Base-by-base conservation (phyloP, 2,329 filamentous ascomycete species). In the Colletotrichum musae region DNA sequence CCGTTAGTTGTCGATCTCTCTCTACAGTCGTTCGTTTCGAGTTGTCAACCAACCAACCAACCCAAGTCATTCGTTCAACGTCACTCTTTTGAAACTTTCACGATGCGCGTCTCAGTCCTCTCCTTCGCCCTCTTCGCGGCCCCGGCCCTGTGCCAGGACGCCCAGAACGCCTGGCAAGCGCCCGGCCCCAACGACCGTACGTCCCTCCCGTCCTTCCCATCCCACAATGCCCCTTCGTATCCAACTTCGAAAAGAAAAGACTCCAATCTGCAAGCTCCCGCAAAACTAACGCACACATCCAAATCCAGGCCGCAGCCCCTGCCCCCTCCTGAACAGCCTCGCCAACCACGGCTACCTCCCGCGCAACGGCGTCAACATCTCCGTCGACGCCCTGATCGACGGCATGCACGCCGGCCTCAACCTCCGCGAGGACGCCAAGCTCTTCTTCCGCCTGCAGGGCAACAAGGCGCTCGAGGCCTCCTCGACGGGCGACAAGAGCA, bases 311-410 rank as follows among this genome's bases (percentile, higher is more conserved):
- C 65, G 71, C 24, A 26, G 64, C 21, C 73, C 73, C 16, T 74
- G 73, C 56, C 73, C 72, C 2, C 70, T 74, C 28, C 53, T 74
- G 5, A 77, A 76, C 68, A 58, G 72, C 3, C 73, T 76, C 51
- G 74, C 75, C 6, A 77, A 77, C 72, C 75, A 77, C 69, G 72
- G 71, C 68, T 77, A 72, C 52, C 73, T 76, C 43, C 73, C 75
- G 1, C 73, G 73, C 48, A 70, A 70, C 26, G 75, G 75, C 6
- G 62, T 70, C 10, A 59, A 75, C 45, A 67, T 77, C 28, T 72
- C 72, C 12, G 62, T 75, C 43, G 60, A 70, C 1, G 74, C 68
- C 2, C 52, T 71, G 4, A 66, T 70, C 26, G 64, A 68, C 6
- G 65, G 68, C 48, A 68, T 72, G 58, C 54, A 53, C 12, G 60